Conservation (phyloP, 1,139 yeast genomes). For the Suhomyces kunorum region DNA sequence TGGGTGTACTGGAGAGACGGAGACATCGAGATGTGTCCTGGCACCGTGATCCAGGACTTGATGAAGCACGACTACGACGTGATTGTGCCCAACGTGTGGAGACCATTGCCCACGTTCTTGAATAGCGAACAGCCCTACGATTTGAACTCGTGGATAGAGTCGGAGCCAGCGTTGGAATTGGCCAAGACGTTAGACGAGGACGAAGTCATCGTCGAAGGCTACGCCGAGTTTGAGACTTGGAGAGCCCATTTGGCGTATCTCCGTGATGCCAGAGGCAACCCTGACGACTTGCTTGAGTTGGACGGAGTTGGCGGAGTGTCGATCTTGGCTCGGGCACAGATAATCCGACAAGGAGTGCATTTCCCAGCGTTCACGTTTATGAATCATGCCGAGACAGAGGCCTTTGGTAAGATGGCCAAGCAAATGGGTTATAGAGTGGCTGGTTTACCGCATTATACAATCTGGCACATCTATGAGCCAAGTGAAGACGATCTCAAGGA, state of each 20-base stretch:
- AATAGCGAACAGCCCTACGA: constrained; percentile 84
- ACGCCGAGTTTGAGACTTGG: constrained; percentile 88
- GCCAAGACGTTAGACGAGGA: constrained; percentile 72
- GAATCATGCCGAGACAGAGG: constrained; percentile 92
- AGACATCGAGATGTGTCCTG: constrained; percentile 83
- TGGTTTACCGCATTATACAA: constrained; percentile 85
- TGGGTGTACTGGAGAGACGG: constrained; percentile 97
- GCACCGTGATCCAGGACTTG: constrained; percentile 73
- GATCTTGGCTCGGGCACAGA: constrained; percentile 75
- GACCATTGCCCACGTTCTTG: constrained; percentile 76
- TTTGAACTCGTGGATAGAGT: constrained; percentile 86
- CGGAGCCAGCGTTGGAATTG: constrained; percentile 65
- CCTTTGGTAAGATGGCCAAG: constrained; percentile 85
- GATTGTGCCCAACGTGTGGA: constrained; percentile 88
- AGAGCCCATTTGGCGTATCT: constrained; percentile 79
- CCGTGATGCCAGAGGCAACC: constrained; percentile 64
- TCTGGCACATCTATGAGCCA: constrained; percentile 88
- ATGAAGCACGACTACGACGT: constrained; percentile 77
- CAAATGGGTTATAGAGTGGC: constrained; percentile 79
- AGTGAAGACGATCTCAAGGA: constrained; percentile 85
- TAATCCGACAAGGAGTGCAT: constrained; percentile 80
- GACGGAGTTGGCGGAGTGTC: constrained; percentile 95
- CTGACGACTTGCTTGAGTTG: constrained; percentile 64
- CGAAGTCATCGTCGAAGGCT: constrained; percentile 89
- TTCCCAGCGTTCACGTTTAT: constrained; percentile 88